Evolutionary conservation across 768 basidiomycete species (phyloP), one percentile per base, ranked within the genome.

Genomic region (Collybia mongolica): DNA sequence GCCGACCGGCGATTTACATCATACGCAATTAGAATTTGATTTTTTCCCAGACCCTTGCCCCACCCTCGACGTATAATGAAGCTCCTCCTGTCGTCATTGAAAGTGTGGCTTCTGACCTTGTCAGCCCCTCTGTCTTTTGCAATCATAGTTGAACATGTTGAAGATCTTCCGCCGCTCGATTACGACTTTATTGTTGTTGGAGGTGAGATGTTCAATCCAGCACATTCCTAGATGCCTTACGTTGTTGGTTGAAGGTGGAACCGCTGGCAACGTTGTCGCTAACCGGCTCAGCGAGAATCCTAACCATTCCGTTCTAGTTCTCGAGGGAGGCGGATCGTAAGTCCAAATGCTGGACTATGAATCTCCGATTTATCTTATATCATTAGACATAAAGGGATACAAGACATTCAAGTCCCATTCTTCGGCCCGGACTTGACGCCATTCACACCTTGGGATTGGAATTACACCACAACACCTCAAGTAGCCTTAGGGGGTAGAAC

Each of bases 241-340:
- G 17, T 39, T 45, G 17, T 23, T 19, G 17, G 11, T 24, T 74
- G 72, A 15, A 59, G 58, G 55, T 37, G 58, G 58, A 1, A 56
- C 55, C 8, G 54, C 58, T 24, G 58, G 55, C 18, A 56, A 56
- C 29, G 58, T 56, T n/a, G 23, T 59, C 2, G 58, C 53, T 15
- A 54, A 54, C 37, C 51, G 66, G 60, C 65, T 81, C 14, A 60
- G 68, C 3, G 72, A 76, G 49, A 68, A 76, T 54, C 54, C 65
- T 0, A 52, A 59, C 20, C 60, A 65, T 39, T 63, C 64, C 4
- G 74, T 80, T 8, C 60, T 75, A 12, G 67, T 79, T 8, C 60
- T 74, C 47, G 73, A 74, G 53, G 68, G 71, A 7, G 72, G 71
- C 5, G 54, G 52, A 43, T 54, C 55, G 60, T 61, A 18, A 18